Percentiles rank a stretch among this genome's conserved stretches.
Evolutionary conservation across 2,329 filamentous ascomycete genomes (phyloP).

Genomic region (Monosporascus sp.): DNA sequence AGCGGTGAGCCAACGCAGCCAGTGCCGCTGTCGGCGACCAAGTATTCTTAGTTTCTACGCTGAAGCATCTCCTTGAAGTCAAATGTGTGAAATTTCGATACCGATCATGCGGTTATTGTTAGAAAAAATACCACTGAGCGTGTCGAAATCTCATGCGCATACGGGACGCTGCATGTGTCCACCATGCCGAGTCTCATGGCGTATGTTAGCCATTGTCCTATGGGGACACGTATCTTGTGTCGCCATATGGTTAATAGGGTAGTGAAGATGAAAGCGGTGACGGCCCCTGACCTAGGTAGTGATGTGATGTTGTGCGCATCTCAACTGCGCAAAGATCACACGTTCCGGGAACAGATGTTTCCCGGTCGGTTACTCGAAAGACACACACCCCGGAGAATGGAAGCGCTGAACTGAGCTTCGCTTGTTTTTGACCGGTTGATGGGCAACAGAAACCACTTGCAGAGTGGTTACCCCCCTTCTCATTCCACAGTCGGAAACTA

Average conservation of each 20-base stretch:
- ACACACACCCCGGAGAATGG: too few relatives aligned
- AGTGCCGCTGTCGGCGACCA: background rate
- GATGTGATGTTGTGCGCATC: background rate
- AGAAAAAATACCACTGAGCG: background rate
- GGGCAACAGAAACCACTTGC: background rate
- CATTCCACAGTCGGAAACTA: background rate
- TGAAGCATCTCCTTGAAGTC: background rate
- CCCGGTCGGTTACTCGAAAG: too few relatives aligned
- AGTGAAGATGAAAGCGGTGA: background rate
- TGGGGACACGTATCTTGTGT: slow-evolving; percentile 1
- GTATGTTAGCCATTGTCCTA: background rate
- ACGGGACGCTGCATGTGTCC: background rate
- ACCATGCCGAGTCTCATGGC: background rate
- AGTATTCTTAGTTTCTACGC: background rate
- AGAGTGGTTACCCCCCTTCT: background rate
- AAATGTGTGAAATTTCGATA: background rate
- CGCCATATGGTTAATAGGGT: background rate
- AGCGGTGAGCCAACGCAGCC: background rate
- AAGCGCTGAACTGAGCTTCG: too few relatives aligned
- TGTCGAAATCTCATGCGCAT: background rate
- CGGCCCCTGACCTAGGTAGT: background rate
- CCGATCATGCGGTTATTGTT: background rate
- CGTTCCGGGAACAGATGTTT: too few relatives aligned
- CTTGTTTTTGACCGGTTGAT: too few relatives aligned
- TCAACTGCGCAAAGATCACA: background rate